Evolutionary conservation across 1,284 basidiomycete genomes (phyloP).

Genomic region (Cutaneotrichosporon dermatis): DNA sequence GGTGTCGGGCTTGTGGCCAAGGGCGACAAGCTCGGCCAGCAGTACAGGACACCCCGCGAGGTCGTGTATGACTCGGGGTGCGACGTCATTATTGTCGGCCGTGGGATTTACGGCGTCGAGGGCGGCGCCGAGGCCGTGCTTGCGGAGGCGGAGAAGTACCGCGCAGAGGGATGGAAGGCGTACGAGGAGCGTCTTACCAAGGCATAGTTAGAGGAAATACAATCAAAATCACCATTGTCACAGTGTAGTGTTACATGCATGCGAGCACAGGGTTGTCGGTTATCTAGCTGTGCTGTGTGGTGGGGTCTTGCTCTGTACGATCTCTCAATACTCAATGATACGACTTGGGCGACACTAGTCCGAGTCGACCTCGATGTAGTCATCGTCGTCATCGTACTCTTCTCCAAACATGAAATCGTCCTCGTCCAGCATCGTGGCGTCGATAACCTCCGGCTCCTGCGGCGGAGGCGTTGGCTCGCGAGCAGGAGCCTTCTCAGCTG

Average conservation of each 20-base stretch:
- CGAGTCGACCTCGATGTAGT: slow-evolving; percentile 46
- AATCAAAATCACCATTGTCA: neutral
- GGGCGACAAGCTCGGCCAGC: slow-evolving; percentile 90
- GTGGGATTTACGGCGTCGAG: slow-evolving; percentile 79
- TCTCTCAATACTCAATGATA: neutral
- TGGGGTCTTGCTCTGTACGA: neutral
- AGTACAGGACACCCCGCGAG: slow-evolving; percentile 86
- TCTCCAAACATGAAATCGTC: slow-evolving; percentile 40
- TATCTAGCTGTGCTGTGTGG: neutral
- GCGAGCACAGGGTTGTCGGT: neutral
- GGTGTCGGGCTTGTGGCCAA: slow-evolving; percentile 81
- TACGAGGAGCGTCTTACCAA: slow-evolving; percentile 58
- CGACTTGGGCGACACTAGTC: slow-evolving; percentile 23
- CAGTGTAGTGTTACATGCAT: slow-evolving; percentile 17
- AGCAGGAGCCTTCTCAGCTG: slow-evolving; percentile 4
- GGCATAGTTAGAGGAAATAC: slow-evolving; percentile 5
- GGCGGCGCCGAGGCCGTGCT: slow-evolving; percentile 59
- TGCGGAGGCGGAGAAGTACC: slow-evolving; percentile 76
- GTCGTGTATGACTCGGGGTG: slow-evolving; percentile 82
- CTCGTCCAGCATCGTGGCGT: slow-evolving; percentile 45
- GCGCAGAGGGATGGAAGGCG: slow-evolving; percentile 83
- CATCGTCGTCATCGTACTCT: slow-evolving; percentile 28
- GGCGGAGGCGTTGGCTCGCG: slow-evolving; percentile 11
- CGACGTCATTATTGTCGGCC: slow-evolving; percentile 96
- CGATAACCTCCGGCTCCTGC: slow-evolving; percentile 31